phyloP scores from a whole-genome alignment of 176 grass and related monocot species.

The Cocos nucifera region DNA sequence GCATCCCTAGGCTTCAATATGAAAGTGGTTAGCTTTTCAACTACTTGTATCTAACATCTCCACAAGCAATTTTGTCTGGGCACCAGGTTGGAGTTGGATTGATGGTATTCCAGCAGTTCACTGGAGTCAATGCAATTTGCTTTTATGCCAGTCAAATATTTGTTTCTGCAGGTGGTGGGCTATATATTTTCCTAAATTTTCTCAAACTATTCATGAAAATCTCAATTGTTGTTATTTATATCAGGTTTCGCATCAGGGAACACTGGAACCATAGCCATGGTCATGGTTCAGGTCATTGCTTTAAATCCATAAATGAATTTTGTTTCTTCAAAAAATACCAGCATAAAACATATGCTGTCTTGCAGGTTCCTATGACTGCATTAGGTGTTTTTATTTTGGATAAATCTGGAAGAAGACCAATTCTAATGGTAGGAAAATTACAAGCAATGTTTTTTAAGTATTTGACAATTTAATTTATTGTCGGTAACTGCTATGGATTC shows the following conservation, averaged over 20 bases:
- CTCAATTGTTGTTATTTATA: slow-evolving; percentile 3
- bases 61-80: not conserved
- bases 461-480: not conserved
- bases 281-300: slow-evolving; percentile 41
- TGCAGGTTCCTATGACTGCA: slow-evolving; percentile 71
- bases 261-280: slow-evolving; percentile 76
- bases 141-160: slow-evolving; percentile 95
- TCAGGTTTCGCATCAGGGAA: slow-evolving; percentile 76
- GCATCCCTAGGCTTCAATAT: slow-evolving; percentile 15
- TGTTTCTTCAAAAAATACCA: not conserved
- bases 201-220: not conserved
- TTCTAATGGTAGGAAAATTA: slow-evolving; percentile 49
- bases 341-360: slow-evolving; percentile 1
- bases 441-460: not conserved
- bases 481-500: not conserved
- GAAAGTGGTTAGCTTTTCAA: too few relatives aligned
- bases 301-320: not conserved
- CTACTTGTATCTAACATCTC: too few relatives aligned
- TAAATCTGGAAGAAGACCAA: slow-evolving; percentile 72
- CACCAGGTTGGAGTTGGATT: slow-evolving; percentile 65
- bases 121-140: slow-evolving; percentile 79
- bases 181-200: not conserved
- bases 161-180: slow-evolving; percentile 68
- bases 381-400: slow-evolving; percentile 71
- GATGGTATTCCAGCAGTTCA: slow-evolving; percentile 86